Evolutionary conservation across 1,284 basidiomycete species (phyloP).

Genomic region (Puccinia horiana): DNA sequence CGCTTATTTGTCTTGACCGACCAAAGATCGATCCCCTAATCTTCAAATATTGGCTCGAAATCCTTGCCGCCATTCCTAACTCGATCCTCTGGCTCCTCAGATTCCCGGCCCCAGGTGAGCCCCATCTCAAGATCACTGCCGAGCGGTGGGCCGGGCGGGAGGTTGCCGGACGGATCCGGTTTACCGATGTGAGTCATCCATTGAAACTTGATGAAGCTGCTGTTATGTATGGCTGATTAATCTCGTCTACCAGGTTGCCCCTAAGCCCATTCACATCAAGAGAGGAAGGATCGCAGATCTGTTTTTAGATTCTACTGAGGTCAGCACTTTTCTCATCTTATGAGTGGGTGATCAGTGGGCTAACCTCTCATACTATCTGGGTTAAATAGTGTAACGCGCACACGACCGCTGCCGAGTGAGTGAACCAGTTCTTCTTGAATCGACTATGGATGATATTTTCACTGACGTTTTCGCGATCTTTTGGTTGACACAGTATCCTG

Average conservation of each 20-base stretch:
- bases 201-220: background rate
- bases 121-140: conserved; percentile 64
- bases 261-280: conserved; percentile 65
- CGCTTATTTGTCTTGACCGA: background rate
- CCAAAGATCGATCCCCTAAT: conserved; percentile 65
- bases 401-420: conserved; percentile 67
- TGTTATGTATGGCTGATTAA: background rate
- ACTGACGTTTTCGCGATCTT: background rate
- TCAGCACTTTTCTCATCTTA: conserved; percentile 52
- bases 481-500: conserved; percentile 60
- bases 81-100: conserved; percentile 68
- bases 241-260: conserved; percentile 37
- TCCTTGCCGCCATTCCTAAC: conserved; percentile 63
- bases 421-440: conserved; percentile 37
- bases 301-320: conserved; percentile 68
- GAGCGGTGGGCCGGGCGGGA: conserved; percentile 64
- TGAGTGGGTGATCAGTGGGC: background rate
- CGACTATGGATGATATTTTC: background rate
- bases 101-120: conserved; percentile 66
- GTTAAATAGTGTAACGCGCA: conserved; percentile 66
- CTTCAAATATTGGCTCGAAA: conserved; percentile 66
- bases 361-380: background rate
- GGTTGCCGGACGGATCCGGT: conserved; percentile 65
- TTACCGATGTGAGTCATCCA: conserved; percentile 64
- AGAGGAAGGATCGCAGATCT: conserved; percentile 66